Percentiles rank a stretch among this genome's conserved stretches.
Evolutionary conservation across 768 basidiomycete genomes (phyloP).

Genomic region (Gymnopilus dilepis): DNA sequence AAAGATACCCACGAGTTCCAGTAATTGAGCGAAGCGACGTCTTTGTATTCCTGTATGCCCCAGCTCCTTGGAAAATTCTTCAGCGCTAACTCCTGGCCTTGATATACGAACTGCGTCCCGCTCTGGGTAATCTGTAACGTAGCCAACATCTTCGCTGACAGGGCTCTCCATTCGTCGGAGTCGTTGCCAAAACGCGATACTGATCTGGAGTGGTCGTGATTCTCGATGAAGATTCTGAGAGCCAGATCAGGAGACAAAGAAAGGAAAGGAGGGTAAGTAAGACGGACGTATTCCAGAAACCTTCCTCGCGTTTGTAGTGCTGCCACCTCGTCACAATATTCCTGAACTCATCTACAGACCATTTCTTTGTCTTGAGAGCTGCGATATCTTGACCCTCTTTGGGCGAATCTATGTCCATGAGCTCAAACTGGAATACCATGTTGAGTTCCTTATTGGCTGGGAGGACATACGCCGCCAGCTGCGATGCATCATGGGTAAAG

Average conservation of each 20-base stretch:
- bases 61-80: constrained; percentile 66
- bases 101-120: constrained; percentile 76
- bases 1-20: constrained; percentile 55
- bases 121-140: constrained; percentile 63
- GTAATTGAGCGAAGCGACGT: constrained; percentile 65
- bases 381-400: constrained; percentile 35
- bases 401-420: constrained; percentile 62
- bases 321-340: constrained; percentile 60
- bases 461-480: constrained; percentile 60
- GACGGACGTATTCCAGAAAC: constrained; percentile 71
- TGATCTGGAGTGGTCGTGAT: constrained; percentile 69
- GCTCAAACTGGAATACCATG: constrained; percentile 70
- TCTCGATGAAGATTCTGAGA: constrained; percentile 65
- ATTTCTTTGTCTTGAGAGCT: constrained; percentile 48
- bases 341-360: constrained; percentile 60
- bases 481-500: constrained; percentile 55
- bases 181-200: constrained; percentile 75
- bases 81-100: constrained; percentile 77
- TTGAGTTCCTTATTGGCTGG: constrained; percentile 64
- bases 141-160: constrained; percentile 69
- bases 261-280: not conserved
- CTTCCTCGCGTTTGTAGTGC: constrained; percentile 55
- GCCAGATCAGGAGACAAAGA: not conserved
- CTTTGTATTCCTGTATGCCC: constrained; percentile 77
- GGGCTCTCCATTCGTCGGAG: constrained; percentile 55